These are phyloP conservation scores for Phytomonas sp. DNA, from an alignment of 208 protist species.

Conservation along the genomic window DNA sequence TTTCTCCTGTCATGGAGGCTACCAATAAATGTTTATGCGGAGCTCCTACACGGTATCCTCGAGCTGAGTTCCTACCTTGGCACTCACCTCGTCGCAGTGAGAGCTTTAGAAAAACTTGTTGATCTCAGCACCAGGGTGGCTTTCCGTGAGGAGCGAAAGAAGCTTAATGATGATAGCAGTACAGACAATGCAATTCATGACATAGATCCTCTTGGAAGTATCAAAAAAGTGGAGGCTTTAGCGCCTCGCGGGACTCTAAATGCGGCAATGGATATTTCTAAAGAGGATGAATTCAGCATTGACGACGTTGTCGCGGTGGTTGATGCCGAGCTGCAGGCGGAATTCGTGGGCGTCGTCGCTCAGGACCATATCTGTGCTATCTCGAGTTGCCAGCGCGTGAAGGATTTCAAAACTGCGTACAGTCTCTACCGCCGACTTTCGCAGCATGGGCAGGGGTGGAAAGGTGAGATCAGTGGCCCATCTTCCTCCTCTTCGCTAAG, in stretches of 20 bases:
- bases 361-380: conserved; percentile 66
- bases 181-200: not conserved
- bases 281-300: conserved; percentile 30
- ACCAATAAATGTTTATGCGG: conserved; percentile 28
- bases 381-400: conserved; percentile 36
- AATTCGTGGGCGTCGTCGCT: conserved; percentile 34
- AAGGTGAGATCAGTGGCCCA: not conserved
- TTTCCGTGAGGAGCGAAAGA: not conserved
- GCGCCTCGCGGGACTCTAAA: not conserved
- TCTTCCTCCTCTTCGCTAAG: conserved; percentile 4
- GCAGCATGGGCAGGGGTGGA: conserved; percentile 21
- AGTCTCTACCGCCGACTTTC: conserved; percentile 67
- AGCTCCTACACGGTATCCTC: conserved; percentile 36
- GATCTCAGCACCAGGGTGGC: conserved; percentile 10
- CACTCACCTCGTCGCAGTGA: conserved; percentile 26
- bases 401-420: conserved; percentile 49
- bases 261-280: conserved; percentile 10
- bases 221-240: not conserved
- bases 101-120: conserved; percentile 48
- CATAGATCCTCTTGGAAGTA: not conserved
- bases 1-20: conserved; percentile 22
- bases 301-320: conserved; percentile 49
- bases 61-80: conserved; percentile 23
- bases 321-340: conserved; percentile 34
- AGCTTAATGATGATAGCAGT: not conserved